Percentiles rank a stretch among this genome's conserved stretches.
Evolutionary conservation across 2,329 filamentous ascomycete species (phyloP).

Genomic region (Thermoascus crustaceus): DNA sequence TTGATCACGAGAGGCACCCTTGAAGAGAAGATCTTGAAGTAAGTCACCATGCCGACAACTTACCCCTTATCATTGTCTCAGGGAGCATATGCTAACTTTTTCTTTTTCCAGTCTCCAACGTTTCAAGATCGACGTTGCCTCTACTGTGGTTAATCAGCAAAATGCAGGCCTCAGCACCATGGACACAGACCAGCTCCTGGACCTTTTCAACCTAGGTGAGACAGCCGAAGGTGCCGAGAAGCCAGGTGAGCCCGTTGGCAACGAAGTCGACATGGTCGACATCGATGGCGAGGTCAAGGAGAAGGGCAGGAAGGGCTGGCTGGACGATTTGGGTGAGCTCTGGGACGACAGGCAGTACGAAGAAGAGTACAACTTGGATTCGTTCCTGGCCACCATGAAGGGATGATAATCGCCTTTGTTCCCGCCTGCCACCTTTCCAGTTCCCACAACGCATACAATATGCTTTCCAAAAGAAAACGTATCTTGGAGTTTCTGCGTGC

Average conservation of each 20-base stretch:
- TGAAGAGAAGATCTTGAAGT: conserved; percentile 94
- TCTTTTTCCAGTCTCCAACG: conserved; percentile 65
- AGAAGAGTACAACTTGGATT: conserved; percentile 93
- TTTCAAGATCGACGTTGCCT: conserved; percentile 98
- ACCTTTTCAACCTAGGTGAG: conserved; percentile 88
- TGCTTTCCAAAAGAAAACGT: too few species aligned
- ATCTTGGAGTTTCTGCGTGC: too few species aligned
- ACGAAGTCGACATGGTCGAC: conserved; percentile 72
- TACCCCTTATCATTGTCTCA: not conserved
- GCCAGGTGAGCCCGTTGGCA: conserved; percentile 52
- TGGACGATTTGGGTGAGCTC: conserved; percentile 89
- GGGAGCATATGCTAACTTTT: conserved; percentile 6
- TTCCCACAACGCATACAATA: not conserved
- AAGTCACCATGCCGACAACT: conserved; percentile 27
- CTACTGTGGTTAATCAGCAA: conserved; percentile 97
- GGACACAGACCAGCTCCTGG: conserved; percentile 97
- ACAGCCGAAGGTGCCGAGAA: conserved; percentile 49
- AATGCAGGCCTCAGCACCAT: conserved; percentile 91
- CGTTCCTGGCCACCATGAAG: conserved; percentile 92
- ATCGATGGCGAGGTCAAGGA: conserved; percentile 86
- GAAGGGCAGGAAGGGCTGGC: conserved; percentile 92
- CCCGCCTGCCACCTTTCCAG: not conserved
- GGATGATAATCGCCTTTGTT: conserved; percentile 21
- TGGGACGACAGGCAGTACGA: conserved; percentile 98
- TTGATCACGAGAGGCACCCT: conserved; percentile 91